Evolutionary conservation across 345 rosid species (phyloP), one percentile per base, ranked within the genome.

Genomic region (Pistacia integerrima): DNA sequence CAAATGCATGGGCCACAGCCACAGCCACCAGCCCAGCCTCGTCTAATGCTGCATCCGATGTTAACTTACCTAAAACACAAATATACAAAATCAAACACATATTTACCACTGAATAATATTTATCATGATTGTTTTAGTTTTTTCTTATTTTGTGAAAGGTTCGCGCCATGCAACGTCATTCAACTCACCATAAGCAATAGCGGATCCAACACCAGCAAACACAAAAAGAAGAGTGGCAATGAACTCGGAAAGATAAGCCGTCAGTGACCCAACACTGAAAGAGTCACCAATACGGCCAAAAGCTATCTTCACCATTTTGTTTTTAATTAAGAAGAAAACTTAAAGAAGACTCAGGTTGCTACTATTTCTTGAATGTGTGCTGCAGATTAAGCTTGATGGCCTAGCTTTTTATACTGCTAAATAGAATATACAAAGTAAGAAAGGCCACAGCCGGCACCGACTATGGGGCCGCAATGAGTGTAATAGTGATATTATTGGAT

Each of bases 201-300:
- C 99, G 0, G 98, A 93, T 14, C 99, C 97, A 79, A 91, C 99
- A 17, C 97, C 98, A 11, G 98, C 98, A n/a, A 95, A 95, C 13
- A 95, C 98, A 67, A 95, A 95, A 65, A 93, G 89, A 72, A 93
- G 89, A 44, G 99, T 95, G 66, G 98, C 95, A 10, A 91, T 95
- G 79, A 95, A 95, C 89, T 95, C 99, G 8, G 98, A 72, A 8
- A 91, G 79, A 78, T 90, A 95, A 48, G 89, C 76, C 82, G 84
- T 95, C 9, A 93, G 82, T 17, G 97, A 89, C 14, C 86, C 86
- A 3, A 75, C 82, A 73, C 95, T 91, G 77, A 93, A 90, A 10
- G 97, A 90, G 81, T 93, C 99, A 35, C 96, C 92, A 17, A 89
- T 3, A 73, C 87, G 84, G 13, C 99, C 99, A 28, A 91, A 81